Conservation (phyloP, 2,329 filamentous ascomycete genomes). For the Ascochyta fabae region DNA sequence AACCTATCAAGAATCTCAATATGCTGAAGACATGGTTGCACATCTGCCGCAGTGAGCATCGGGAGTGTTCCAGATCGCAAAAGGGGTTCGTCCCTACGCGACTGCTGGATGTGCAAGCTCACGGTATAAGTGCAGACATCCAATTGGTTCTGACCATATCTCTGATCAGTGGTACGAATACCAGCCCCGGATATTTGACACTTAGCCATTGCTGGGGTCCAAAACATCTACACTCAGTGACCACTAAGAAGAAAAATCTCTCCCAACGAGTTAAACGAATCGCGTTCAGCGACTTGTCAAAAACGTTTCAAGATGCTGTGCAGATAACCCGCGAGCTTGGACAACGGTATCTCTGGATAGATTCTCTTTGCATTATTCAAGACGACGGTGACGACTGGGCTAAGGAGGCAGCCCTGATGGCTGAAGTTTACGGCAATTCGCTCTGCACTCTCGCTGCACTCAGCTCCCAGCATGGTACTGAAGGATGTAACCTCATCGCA, state of each 20-base stretch:
- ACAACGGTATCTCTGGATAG: slow-evolving; percentile 17
- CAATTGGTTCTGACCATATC: not conserved
- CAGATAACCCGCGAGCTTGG: not conserved
- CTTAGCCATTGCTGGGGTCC: slow-evolving; percentile 12
- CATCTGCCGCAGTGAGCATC: not conserved
- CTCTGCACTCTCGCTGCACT: slow-evolving; percentile 6
- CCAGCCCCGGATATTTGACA: not conserved
- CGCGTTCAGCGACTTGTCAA: not conserved
- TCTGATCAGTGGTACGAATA: not conserved
- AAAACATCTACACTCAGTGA: not conserved
- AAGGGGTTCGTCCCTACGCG: not conserved
- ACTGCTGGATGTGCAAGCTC: slow-evolving; percentile 2
- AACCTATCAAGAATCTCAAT: not conserved
- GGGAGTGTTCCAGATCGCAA: not conserved
- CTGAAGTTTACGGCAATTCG: slow-evolving; percentile 3
- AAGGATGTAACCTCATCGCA: not conserved
- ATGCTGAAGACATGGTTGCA: slow-evolving; percentile 3
- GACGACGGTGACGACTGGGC: slow-evolving; percentile 3
- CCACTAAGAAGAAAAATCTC: not conserved
- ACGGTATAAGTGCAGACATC: not conserved
- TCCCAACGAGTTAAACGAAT: not conserved
- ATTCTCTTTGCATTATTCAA: slow-evolving; percentile 19
- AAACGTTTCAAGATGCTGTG: slow-evolving; percentile 16
- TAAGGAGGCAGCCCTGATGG: slow-evolving; percentile 9
- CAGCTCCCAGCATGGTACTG: not conserved